phyloP scores from a whole-genome alignment of 441 rosid genomes.

The Melastoma candidum region DNA sequence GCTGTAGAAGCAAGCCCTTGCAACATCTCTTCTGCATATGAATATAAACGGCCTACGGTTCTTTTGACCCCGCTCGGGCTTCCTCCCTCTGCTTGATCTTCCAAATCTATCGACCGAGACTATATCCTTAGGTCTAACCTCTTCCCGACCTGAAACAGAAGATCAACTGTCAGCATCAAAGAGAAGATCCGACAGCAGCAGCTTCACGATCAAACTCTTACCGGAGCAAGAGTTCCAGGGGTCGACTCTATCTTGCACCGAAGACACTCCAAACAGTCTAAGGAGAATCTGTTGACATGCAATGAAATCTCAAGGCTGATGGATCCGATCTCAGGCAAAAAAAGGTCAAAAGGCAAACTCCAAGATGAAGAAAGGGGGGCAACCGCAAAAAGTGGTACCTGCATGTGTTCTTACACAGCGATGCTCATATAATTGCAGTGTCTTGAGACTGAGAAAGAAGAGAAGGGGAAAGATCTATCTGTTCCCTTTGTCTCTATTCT shows the following conservation, averaged over 20 bases:
- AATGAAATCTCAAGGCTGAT: no score
- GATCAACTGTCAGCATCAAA: no score
- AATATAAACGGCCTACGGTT: conserved; percentile 20
- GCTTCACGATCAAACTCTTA: no score
- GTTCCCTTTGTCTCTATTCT: conserved; percentile 16
- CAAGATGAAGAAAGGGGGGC: no score
- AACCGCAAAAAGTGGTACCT: background rate
- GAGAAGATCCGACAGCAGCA: no score
- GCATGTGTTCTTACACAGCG: conserved; percentile 1
- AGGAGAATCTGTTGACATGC: no score
- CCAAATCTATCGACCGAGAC: conserved; percentile 7
- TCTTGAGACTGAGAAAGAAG: background rate
- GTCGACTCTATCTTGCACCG: no score
- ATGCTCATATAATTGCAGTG: conserved; percentile 6
- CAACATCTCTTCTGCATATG: conserved; percentile 48
- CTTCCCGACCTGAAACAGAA: conserved; percentile 17
- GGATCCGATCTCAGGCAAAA: no score
- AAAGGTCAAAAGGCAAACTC: no score
- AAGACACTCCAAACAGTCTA: no score
- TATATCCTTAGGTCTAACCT: conserved; percentile 15
- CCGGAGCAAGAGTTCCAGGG: no score
- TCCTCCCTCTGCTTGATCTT: conserved; percentile 15
- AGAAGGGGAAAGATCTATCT: conserved; percentile 2
- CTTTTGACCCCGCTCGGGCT: conserved; percentile 11
- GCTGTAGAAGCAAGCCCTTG: conserved; percentile 49